These are phyloP conservation scores for Chlamydomonas sp. DNA, from an alignment of 139 green algal species.

Conservation along the genomic window DNA sequence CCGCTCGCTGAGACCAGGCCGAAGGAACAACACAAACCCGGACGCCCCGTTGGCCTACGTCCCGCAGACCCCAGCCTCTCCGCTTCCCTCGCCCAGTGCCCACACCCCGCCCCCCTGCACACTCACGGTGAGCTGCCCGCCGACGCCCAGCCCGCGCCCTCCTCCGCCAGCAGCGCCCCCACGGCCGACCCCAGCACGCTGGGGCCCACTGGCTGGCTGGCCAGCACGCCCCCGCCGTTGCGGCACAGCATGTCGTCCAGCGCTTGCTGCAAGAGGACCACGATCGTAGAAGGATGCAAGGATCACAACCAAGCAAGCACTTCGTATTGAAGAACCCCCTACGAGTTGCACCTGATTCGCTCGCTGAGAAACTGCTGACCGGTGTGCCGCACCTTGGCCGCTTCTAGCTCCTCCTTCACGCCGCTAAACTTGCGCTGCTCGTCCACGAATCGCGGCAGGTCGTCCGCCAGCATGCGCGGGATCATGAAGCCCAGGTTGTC, in stretches of 20 bases:
- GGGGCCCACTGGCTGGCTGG: not conserved
- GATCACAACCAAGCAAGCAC: no score
- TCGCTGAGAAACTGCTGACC: no score
- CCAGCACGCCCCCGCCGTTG: not conserved
- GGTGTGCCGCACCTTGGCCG: conserved; percentile 11
- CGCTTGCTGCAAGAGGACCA: not conserved
- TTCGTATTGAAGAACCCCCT: no score
- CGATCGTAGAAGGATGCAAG: no score
- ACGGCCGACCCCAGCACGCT: not conserved
- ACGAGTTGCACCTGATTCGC: no score
- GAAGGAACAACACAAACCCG: no score
- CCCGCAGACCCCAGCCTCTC: not conserved
- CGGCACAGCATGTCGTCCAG: conserved; percentile 38
- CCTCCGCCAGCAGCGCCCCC: not conserved
- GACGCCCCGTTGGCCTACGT: no score
- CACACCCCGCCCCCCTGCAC: no score
- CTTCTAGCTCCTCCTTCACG: conserved; percentile 38
- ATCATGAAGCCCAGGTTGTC: conserved; percentile 42
- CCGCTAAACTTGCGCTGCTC: conserved; percentile 32
- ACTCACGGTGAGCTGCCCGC: not conserved
- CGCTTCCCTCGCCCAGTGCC: no score
- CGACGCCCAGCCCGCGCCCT: not conserved
- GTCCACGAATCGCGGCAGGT: conserved; percentile 35
- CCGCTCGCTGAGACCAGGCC: no score
- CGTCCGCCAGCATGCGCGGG: conserved; percentile 22